Base-by-base conservation (phyloP, 345 rosid genomes). In the Hypericum perforatum region DNA sequence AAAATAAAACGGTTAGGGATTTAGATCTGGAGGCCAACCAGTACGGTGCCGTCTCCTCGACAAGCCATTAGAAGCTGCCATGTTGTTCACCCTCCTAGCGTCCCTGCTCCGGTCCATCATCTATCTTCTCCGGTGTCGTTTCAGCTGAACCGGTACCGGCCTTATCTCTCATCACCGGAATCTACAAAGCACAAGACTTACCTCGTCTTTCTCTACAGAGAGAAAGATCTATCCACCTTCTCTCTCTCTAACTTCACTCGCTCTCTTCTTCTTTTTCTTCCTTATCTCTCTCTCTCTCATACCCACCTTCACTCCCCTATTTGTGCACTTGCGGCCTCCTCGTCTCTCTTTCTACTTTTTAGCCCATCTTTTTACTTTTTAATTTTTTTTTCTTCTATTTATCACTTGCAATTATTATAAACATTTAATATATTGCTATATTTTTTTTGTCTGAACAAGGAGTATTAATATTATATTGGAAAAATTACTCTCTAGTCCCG, bases 71-170 rank as follows among this genome's bases (percentile, higher is more conserved):
- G 84, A 73, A 38, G 86, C 58, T 15, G 72, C 71, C 78, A 78
- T 71, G 49, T 73, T 71, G 49, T 73, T 73, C 16, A 76, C 67
- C 76, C 99, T 74, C 62, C 94, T 81, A 54, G 82, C 81, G 63
- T 94, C 99, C 71, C 99, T 77, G 73, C 66, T 82, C 71, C 97
- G 77, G 69, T 94, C 99, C 99, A 94, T 92, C 53, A 13, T 59
- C 16, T 12, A 5, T 59, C 41, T 12, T 22, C 49, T 38, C 55
- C 42, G 36, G 49, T 44, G 48, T 50, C 53, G 60, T 67, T 67
- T 72, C 61, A 39, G 61, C 32, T 63, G 47, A 0, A 47, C 37
- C 44, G 8, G 54, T 53, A 47, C 11, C 37, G 52, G 63, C 67
- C 54, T 53, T 41, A 62, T 63, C 76, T 69, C 74, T 74, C 82